Evolutionary conservation across 2,329 filamentous ascomycete genomes (phyloP).

Genomic region (Thelonectria discophora): DNA sequence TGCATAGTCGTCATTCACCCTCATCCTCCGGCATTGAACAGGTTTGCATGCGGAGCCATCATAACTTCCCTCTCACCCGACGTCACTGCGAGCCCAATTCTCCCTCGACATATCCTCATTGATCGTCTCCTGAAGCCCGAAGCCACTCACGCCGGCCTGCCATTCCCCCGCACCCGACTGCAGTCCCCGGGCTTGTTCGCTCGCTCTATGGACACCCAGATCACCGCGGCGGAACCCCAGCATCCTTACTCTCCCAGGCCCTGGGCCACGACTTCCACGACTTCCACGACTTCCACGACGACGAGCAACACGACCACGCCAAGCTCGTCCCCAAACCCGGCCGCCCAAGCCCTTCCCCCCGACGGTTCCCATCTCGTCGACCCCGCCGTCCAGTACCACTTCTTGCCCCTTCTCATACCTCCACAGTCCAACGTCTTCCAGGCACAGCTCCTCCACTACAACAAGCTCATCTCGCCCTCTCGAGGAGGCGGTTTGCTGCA

Average conservation of each 20-base stretch:
- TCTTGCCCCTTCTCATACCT: constrained; percentile 66
- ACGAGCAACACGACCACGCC: constrained; percentile 36
- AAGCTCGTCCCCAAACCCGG: constrained; percentile 38
- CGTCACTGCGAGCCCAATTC: constrained; percentile 29
- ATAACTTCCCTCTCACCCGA: constrained; percentile 26
- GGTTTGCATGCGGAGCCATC: constrained; percentile 36
- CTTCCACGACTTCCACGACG: too few species aligned
- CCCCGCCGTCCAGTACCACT: constrained; percentile 48
- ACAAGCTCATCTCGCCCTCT: constrained; percentile 68
- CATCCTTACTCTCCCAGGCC: constrained; percentile 50
- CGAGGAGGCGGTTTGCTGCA: constrained; percentile 67
- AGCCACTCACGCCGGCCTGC: constrained; percentile 34
- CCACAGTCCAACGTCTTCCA: constrained; percentile 68
- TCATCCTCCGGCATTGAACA: constrained; percentile 29
- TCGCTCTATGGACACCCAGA: constrained; percentile 53
- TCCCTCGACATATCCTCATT: constrained; percentile 26
- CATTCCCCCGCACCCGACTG: constrained; percentile 35
- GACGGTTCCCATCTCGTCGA: constrained; percentile 46
- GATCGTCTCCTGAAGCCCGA: constrained; percentile 30
- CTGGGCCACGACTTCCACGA: constrained; percentile 42
- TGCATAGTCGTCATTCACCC: constrained; percentile 5
- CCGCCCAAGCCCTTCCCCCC: constrained; percentile 40
- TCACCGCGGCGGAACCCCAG: constrained; percentile 49
- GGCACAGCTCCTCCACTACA: constrained; percentile 71
- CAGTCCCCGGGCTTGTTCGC: constrained; percentile 42